phyloP scores from a whole-genome alignment of 768 basidiomycete genomes.

The Imleria badia region DNA sequence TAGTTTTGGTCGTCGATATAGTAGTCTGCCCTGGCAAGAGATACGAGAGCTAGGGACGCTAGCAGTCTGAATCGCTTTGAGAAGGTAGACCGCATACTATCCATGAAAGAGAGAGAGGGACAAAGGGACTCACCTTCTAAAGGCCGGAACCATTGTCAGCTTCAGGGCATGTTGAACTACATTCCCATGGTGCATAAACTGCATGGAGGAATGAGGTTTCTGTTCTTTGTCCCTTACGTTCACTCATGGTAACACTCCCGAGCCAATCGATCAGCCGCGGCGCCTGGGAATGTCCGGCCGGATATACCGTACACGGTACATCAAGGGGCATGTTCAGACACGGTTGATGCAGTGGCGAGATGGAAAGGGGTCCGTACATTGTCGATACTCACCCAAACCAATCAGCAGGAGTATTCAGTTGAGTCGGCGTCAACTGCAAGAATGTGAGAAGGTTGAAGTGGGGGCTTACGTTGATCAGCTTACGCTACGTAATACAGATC shows the following conservation, averaged over 20 bases:
- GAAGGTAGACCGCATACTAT: conserved; percentile 4
- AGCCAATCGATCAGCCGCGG: neutral
- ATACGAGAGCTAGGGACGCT: neutral
- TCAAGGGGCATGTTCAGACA: neutral
- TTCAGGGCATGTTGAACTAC: neutral
- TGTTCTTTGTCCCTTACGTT: neutral
- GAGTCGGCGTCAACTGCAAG: too few species aligned
- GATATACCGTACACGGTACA: too few species aligned
- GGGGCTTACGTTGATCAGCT: neutral
- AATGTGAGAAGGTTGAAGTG: neutral
- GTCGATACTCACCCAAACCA: neutral
- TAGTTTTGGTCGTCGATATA: conserved; percentile 17
- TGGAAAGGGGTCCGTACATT: neutral
- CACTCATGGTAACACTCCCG: neutral
- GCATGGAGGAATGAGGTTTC: too few species aligned
- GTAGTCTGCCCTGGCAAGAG: conserved; percentile 11
- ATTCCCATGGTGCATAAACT: neutral
- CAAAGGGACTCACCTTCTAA: neutral
- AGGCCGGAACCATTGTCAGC: neutral
- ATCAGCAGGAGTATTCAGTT: too few species aligned
- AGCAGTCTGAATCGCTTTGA: conserved; percentile 1
- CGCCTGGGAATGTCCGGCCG: too few species aligned
- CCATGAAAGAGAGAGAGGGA: neutral
- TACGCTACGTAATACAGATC: too few species aligned
- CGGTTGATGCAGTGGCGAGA: neutral